Evolutionary conservation across 2,329 filamentous ascomycete genomes (phyloP), one percentile per base, ranked within the genome.

Genomic region (Fusarium devonianum): DNA sequence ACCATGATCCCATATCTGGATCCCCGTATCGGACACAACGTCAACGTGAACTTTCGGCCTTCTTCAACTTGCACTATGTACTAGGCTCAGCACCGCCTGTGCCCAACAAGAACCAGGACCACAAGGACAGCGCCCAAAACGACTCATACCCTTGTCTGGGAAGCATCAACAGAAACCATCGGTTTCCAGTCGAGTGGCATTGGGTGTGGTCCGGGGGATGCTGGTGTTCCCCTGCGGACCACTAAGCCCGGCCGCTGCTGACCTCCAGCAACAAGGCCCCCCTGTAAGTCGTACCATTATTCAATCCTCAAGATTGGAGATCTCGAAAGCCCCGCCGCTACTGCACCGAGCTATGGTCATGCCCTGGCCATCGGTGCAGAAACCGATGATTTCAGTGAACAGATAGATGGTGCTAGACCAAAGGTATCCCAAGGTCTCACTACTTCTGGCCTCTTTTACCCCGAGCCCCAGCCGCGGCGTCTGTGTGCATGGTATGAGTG

Each of bases 211-310:
- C 43, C 39, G 42, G 49, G 60, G 60, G 39, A 49, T 60, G 39
- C 42, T 41, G 49, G 39, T 61, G 49, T 45, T n/a, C 49, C 28
- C 40, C 38, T 60, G 54, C 57, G 47, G 55, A 44, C 48, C 46
- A 40, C 41, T 25, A 49, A 61, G 42, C 51, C 42, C 59, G 54
- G 62, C 62, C 57, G 59, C 60, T 50, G 59, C 52, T 47, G 49
- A 51, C 53, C 56, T 45, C 56, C 59, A 49, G 50, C 47, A 48
- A 44, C 50, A 50, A 60, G 49, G 56, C 10, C 32, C 50, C 60
- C 62, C 53, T 45, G 46, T 44, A 58, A 63, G 29, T 65, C 62
- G 62, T 65, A 65, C 62, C 62, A 65, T 63, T 65, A 63, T 62
- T 39, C 50, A 49, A 44, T 49, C 46, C 53, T 62, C 48, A 53